These are phyloP conservation scores for Arctostaphylos glauca DNA, from an alignment of 148 eudicot genomes.

Conservation along the genomic window DNA sequence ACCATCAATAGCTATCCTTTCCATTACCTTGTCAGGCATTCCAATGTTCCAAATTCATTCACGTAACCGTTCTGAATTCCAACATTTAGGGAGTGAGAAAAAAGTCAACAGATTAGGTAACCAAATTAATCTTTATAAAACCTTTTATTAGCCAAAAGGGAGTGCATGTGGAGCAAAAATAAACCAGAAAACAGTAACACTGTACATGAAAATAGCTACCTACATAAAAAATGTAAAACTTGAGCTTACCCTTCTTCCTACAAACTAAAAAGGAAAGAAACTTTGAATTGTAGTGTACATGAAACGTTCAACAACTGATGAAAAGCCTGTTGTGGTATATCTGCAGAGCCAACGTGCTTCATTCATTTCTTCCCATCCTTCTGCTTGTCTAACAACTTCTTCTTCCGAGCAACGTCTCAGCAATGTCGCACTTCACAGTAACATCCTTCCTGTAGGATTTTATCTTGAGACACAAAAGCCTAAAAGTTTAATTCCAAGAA, in stretches of 20 bases:
- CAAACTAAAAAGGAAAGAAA: background rate
- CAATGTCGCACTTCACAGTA: constrained; percentile 73
- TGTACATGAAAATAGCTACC: background rate
- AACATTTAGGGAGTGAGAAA: too few relatives aligned
- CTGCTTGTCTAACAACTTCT: constrained; percentile 82
- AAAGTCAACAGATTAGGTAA: background rate
- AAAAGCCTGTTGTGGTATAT: constrained; percentile 93
- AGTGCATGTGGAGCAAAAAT: background rate
- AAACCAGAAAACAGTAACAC: background rate
- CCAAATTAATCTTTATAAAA: background rate
- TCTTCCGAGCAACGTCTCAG: constrained; percentile 75
- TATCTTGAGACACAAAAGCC: constrained; percentile 38
- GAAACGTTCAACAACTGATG: constrained; percentile 77
- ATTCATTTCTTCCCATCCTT: constrained; percentile 95
- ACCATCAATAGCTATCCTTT: too few relatives aligned
- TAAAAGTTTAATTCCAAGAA: background rate
- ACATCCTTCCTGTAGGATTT: constrained; percentile 94
- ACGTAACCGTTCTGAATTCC: too few relatives aligned
- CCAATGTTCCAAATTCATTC: too few relatives aligned
- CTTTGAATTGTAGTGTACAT: background rate
- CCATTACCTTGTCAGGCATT: too few relatives aligned
- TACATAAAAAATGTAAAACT: background rate
- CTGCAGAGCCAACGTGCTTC: constrained; percentile 91
- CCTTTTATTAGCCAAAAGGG: background rate
- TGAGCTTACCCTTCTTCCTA: background rate